Evolutionary conservation across 306 rosid genomes (phyloP), one percentile per base, ranked within the genome.

Genomic region (Psophocarpus tetragonolobus): DNA sequence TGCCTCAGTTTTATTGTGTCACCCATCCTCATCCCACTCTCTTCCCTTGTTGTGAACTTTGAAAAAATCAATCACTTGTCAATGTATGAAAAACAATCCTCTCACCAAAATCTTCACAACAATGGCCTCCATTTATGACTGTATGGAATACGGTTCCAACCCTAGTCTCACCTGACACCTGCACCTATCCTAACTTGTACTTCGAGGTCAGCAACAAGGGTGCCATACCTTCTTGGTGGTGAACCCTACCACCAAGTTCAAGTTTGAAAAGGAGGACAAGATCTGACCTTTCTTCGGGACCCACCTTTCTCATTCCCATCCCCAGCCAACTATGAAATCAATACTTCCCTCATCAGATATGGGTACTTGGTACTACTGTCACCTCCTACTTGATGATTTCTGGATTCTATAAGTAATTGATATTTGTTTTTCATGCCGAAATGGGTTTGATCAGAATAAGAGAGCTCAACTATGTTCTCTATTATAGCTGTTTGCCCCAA

Each of bases 121-220:
- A 94, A 89, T 86, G 70, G 79, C 97, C 63, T 21, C 15, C 33
- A 78, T 80, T 85, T 92, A 92, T 45, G 70, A 80, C 68, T 92
- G 96, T 66, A 36, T 12, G 21, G 87, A 87, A 42, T 94, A 92
- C 77, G 87, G 85, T 39, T 45, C 88, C 3, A 77, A 90, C 36
- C 94, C 92, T 61, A 87, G 84, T 58, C 92, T 94, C 2, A 82
- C 65, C 74, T 17, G n/a, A n/a, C n/a, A n/a, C n/a, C n/a, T n/a
- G n/a, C n/a, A n/a, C n/a, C 93, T 4, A 24, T n/a, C 44, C 42
- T 10, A 91, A 87, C n/a, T 75, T 85, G 82, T 92, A 81, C 88
- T 94, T 94, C 75, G 96, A 94, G 82, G 91, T 96, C 21, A 97
- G 93, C 2, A 92, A 92, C 91, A 91, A 90, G 57, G 86, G 86